Conservation (phyloP, 2,329 filamentous ascomycete species). For the Colletotrichum kahawae region DNA sequence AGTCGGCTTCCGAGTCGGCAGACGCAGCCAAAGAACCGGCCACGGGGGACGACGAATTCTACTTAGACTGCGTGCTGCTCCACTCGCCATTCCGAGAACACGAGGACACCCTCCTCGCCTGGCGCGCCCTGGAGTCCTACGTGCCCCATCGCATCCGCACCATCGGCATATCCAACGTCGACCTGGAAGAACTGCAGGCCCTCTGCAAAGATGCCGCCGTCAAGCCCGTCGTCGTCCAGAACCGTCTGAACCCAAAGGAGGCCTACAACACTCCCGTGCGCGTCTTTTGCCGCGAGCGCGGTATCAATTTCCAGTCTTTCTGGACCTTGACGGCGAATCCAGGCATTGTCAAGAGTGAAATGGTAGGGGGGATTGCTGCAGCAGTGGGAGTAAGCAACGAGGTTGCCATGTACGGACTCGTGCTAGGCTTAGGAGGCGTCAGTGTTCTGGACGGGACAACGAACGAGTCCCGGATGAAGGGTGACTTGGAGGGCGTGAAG, state of each 20-base stretch:
- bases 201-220: conserved; percentile 50
- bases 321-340: conserved; percentile 58
- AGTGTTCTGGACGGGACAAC: conserved; percentile 53
- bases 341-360: conserved; percentile 40
- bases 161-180: conserved; percentile 79
- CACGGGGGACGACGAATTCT: conserved; percentile 33
- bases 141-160: conserved; percentile 68
- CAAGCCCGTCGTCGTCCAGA: conserved; percentile 70
- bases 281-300: conserved; percentile 46
- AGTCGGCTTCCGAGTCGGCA: neutral
- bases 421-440: conserved; percentile 49
- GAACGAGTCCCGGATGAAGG: conserved; percentile 51
- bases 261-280: conserved; percentile 66
- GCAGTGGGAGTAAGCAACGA: conserved; percentile 38
- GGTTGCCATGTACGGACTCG: conserved; percentile 52
- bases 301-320: conserved; percentile 57
- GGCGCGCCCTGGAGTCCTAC: conserved; percentile 69
- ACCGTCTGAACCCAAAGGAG: conserved; percentile 70
- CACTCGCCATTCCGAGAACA: conserved; percentile 59
- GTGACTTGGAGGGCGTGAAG: conserved; percentile 50
- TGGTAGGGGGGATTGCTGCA: conserved; percentile 56
- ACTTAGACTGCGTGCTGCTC: conserved; percentile 78
- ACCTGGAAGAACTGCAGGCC: conserved; percentile 58
- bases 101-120: conserved; percentile 64
- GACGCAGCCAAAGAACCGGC: conserved; percentile 16